Evolutionary conservation across 225 moss, liverwort and hornwort genomes (phyloP).

Genomic region (Marchantia paleacea): DNA sequence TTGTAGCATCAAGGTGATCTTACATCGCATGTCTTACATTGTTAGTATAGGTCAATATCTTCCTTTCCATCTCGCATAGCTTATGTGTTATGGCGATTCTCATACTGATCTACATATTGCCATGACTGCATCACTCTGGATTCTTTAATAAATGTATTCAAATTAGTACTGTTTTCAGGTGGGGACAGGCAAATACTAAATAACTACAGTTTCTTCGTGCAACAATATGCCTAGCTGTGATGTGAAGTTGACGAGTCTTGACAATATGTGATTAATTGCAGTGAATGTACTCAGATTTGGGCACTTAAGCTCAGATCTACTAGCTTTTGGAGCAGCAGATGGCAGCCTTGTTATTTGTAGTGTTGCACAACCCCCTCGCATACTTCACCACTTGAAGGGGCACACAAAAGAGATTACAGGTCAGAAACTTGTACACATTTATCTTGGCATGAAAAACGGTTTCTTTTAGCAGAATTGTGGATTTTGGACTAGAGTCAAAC

Average conservation of each 20-base stretch:
- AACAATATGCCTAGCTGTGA: not conserved
- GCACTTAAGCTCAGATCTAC: conserved; percentile 82
- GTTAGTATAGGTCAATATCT: no score
- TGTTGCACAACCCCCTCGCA: conserved; percentile 69
- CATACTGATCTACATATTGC: no score
- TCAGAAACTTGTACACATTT: not conserved
- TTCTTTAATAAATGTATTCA: no score
- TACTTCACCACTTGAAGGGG: conserved; percentile 71
- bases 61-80: no score
- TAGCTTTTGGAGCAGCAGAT: conserved; percentile 85
- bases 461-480: not conserved
- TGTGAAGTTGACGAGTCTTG: not conserved
- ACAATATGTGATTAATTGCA: conserved; percentile 13
- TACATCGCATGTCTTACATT: no score
- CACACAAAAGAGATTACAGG: conserved; percentile 90
- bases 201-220: no score
- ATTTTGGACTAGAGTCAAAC: not conserved
- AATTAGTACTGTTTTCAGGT: no score
- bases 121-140: no score
- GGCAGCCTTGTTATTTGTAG: conserved; percentile 72
- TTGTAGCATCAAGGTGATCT: no score
- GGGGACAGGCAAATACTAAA: no score
- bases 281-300: conserved; percentile 95
- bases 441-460: not conserved
- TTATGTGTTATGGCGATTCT: no score